Evolutionary conservation across 139 green algal genomes (phyloP), one percentile per base, ranked within the genome.

Genomic region (Gonium pectorale): DNA sequence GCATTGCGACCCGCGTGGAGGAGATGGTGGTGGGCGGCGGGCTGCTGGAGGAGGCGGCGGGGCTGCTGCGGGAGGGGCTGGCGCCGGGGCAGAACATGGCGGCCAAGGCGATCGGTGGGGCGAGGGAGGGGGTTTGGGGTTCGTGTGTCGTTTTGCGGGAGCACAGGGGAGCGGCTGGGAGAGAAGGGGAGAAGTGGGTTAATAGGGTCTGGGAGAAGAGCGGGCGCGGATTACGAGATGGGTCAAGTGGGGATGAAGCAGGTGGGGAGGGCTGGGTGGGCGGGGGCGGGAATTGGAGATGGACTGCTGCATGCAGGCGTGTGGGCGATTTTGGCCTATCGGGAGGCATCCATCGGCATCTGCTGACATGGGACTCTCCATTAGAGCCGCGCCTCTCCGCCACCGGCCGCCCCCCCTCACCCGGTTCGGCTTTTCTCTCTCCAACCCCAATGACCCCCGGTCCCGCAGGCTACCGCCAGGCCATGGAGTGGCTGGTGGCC

Each of bases 1-100:
- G 94, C 68, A 97, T 98, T 37, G 91, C 92, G 35, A 44, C 44
- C 7, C 86, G 96, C 24, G 90, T 94, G 29, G 96, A 98, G 86
- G 70, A 94, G 27, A 98, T 98, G 95, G 88, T 98, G 60, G 67
- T 88, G 31, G 72, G 60, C 24, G 64, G 62, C 2, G 91, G 91
- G 13, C 54, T 96, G 66, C 66, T 95, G 62, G 60, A 89, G 71
- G 93, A 95, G 81, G 90, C 89, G 19, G 64, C 86, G 26, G n/a
- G 81, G 89, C 86, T 97, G 85, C 88, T 97, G 83, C 24, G 49
- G 21, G 5, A 2, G 59, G 83, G 81, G 22, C 26, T 86, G 31
- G 35, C 37, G 35, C 84, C 95, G n/a, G 92, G 93, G 73, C 69
- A 72, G 49, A 92, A 90, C 71, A 93, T 90, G 71, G 94, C 94